Percentiles rank a stretch among this genome's conserved stretches.
phyloP scores from a whole-genome alignment of 1,284 basidiomycete species.

The Leccinum pallidistipes region DNA sequence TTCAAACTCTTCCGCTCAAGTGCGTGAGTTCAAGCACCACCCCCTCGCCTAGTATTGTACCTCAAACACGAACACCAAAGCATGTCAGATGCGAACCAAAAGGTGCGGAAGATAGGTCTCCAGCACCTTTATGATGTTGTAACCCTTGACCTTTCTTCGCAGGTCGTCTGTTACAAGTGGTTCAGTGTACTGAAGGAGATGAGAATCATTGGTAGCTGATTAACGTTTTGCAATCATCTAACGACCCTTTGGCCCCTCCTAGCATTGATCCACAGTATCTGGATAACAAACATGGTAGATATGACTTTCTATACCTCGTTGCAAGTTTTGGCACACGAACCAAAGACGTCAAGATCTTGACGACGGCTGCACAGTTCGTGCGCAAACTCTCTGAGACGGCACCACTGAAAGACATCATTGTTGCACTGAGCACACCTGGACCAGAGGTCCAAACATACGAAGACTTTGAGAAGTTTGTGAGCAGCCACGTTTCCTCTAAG shows the following conservation, averaged over 20 bases:
- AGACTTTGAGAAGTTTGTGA: constrained; percentile 17
- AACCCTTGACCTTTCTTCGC: constrained; percentile 12
- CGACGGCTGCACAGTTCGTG: constrained; percentile 17
- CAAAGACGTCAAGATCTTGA: constrained; percentile 19
- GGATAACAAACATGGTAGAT: constrained; percentile 16
- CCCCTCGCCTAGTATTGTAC: neutral
- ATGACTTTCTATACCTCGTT: neutral
- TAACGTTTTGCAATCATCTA: constrained; percentile 24
- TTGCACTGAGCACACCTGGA: constrained; percentile 21
- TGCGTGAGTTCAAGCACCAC: constrained; percentile 2
- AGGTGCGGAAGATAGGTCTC: constrained; percentile 15
- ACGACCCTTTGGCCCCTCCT: constrained; percentile 14
- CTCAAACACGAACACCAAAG: neutral
- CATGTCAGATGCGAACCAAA: constrained; percentile 11
- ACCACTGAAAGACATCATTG: constrained; percentile 18
- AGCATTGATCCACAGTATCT: constrained; percentile 17
- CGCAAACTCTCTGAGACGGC: constrained; percentile 21
- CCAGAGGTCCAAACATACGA: constrained; percentile 22
- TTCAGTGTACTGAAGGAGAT: constrained; percentile 1
- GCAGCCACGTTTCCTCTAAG: constrained; percentile 2
- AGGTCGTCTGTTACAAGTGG: constrained; percentile 13
- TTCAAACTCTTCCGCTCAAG: constrained; percentile 17
- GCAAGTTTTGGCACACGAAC: neutral
- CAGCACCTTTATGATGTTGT: constrained; percentile 19
- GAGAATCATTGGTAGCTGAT: neutral